A percentile compares a stretch with the other conserved stretches of the same genome.
Conservation (phyloP, 805 yeast genomes). For the Barnettozyma sucrosica region DNA sequence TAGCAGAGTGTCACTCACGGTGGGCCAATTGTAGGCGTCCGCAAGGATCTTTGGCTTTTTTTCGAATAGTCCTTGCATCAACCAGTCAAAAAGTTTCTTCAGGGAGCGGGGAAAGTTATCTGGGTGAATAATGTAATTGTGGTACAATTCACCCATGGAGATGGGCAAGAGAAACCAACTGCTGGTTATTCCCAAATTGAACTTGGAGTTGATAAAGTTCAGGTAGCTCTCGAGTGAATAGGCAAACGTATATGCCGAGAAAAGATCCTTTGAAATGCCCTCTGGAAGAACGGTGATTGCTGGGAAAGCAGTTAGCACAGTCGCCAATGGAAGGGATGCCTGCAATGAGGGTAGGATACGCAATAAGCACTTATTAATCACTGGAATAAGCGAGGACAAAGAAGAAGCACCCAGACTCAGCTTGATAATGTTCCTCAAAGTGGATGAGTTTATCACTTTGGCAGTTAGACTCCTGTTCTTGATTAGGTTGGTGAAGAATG, state of each 20-base stretch:
- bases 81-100: conserved; percentile 1
- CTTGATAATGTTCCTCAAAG: neutral
- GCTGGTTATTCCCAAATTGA: neutral
- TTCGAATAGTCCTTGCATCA: conserved; percentile 15
- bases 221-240: conserved; percentile 11
- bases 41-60: conserved; percentile 10
- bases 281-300: conserved; percentile 14
- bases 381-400: conserved; percentile 5
- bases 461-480: neutral
- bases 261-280: conserved; percentile 12
- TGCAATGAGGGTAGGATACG: neutral
- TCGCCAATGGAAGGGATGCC: neutral
- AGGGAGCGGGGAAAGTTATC: conserved; percentile 11
- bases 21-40: conserved; percentile 10
- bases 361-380: neutral
- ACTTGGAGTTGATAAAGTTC: neutral
- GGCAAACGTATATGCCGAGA: conserved; percentile 11
- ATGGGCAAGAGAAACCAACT: conserved; percentile 18
- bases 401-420: conserved; percentile 1
- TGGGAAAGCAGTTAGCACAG: conserved; percentile 1
- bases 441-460: neutral
- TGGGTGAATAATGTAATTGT: conserved; percentile 13
- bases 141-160: conserved; percentile 14
- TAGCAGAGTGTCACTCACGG: neutral
- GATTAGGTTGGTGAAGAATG: conserved; percentile 2